Percentiles rank a stretch among this genome's conserved stretches.
These are phyloP conservation scores for Pilaira anomala DNA, from an alignment of 192 early-diverging fungal genomes.

Conservation along the genomic window DNA sequence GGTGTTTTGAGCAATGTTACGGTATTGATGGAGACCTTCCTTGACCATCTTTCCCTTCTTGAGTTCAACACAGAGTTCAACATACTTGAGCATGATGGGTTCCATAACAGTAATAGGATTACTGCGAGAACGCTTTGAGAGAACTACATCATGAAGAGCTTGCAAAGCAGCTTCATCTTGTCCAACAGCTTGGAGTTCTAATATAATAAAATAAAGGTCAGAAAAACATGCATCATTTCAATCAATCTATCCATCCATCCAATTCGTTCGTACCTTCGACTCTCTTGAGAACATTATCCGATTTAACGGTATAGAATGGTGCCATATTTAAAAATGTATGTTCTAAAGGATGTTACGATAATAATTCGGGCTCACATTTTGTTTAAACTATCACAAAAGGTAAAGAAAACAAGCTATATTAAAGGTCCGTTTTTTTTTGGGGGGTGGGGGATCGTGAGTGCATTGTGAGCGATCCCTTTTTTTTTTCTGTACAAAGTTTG, in stretches of 20 bases:
- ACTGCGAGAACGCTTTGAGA: constrained; percentile 83
- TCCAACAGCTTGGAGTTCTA: constrained; percentile 80
- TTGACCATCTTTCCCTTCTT: constrained; percentile 89
- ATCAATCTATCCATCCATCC: background rate
- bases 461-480: too few relatives aligned
- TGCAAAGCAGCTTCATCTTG: constrained; percentile 82
- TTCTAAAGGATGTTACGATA: background rate
- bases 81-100: constrained; percentile 91
- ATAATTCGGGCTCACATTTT: too few relatives aligned
- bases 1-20: constrained; percentile 96
- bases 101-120: constrained; percentile 78
- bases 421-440: background rate
- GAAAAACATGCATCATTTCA: background rate
- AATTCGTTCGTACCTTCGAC: constrained; percentile 63
- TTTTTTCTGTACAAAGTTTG: background rate
- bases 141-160: constrained; percentile 89
- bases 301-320: constrained; percentile 53
- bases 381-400: background rate
- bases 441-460: background rate
- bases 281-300: constrained; percentile 86
- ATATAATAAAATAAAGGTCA: constrained; percentile 7
- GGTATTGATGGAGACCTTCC: constrained; percentile 96
- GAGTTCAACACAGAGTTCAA: constrained; percentile 85
- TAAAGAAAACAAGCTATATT: too few relatives aligned
- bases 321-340: constrained; percentile 38